These are phyloP conservation scores for Herpotrichia juniperi DNA, from an alignment of 2,329 filamentous ascomycete species.

Conservation along the genomic window DNA sequence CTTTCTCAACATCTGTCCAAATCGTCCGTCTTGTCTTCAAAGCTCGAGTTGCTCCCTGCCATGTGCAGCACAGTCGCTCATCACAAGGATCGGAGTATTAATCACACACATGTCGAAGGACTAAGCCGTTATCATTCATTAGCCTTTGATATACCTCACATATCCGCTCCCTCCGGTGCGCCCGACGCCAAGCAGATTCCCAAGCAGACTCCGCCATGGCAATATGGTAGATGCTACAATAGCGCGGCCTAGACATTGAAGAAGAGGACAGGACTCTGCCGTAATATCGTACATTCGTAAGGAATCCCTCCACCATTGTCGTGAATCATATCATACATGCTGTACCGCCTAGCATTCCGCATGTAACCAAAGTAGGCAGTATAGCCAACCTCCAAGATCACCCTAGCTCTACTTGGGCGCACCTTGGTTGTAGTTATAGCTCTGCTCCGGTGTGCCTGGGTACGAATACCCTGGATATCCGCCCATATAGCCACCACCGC, in stretches of 20 bases:
- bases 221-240: too few relatives aligned
- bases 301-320: too few relatives aligned
- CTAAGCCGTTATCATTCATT: not conserved
- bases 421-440: conserved; percentile 5
- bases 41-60: too few relatives aligned
- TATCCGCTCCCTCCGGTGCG: not conserved
- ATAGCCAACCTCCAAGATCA: not conserved
- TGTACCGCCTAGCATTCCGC: too few relatives aligned
- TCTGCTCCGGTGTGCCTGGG: not conserved
- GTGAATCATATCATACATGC: too few relatives aligned
- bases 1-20: too few relatives aligned
- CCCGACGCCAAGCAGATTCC: not conserved
- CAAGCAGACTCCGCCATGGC: not conserved
- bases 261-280: too few relatives aligned
- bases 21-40: too few relatives aligned
- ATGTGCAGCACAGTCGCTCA: too few relatives aligned
- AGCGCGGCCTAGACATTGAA: too few relatives aligned
- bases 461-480: conserved; percentile 2
- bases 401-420: conserved; percentile 1
- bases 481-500: conserved; percentile 1
- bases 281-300: too few relatives aligned
- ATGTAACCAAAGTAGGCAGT: too few relatives aligned
- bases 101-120: not conserved
- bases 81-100: not conserved
- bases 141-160: not conserved